These are phyloP conservation scores for Backusella westeae DNA, from an alignment of 192 early-diverging fungal genomes.

Conservation along the genomic window DNA sequence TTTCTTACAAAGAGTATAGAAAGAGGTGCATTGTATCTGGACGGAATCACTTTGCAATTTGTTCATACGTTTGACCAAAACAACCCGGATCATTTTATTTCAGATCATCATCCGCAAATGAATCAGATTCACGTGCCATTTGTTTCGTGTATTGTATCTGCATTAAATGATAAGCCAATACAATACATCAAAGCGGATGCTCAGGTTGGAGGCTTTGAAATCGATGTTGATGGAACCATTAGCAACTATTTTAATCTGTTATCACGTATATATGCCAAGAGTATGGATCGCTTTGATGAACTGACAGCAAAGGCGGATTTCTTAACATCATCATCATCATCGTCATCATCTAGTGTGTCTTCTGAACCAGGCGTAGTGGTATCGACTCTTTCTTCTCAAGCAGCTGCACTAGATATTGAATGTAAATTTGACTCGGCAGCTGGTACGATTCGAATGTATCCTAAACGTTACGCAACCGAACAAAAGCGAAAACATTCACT, in stretches of 20 bases:
- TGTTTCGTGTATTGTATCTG: slow-evolving; percentile 52
- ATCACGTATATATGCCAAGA: slow-evolving; percentile 58
- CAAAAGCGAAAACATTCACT: slow-evolving; percentile 3
- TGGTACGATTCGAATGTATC: slow-evolving; percentile 50
- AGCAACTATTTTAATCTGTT: slow-evolving; percentile 63
- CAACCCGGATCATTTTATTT: slow-evolving; percentile 56
- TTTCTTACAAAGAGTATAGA: slow-evolving; percentile 60
- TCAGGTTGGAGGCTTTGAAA: slow-evolving; percentile 65
- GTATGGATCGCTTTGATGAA: slow-evolving; percentile 52
- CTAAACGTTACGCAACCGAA: slow-evolving; percentile 42
- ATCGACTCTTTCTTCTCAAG: not conserved
- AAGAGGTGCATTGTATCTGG: slow-evolving; percentile 52
- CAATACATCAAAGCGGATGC: slow-evolving; percentile 47
- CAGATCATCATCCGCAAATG: slow-evolving; percentile 48
- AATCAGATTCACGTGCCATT: slow-evolving; percentile 51
- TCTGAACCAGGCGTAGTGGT: not conserved
- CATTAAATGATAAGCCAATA: slow-evolving; percentile 35
- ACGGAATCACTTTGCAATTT: slow-evolving; percentile 67
- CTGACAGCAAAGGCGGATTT: slow-evolving; percentile 37
- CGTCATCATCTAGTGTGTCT: not conserved
- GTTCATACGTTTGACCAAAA: slow-evolving; percentile 59
- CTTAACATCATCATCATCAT: not conserved
- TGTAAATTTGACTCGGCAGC: slow-evolving; percentile 46
- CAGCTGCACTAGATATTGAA: slow-evolving; percentile 45
- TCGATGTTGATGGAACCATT: slow-evolving; percentile 68